Conservation (phyloP, 2,329 filamentous ascomycete genomes). For the Clarireedia homoeocarpa region DNA sequence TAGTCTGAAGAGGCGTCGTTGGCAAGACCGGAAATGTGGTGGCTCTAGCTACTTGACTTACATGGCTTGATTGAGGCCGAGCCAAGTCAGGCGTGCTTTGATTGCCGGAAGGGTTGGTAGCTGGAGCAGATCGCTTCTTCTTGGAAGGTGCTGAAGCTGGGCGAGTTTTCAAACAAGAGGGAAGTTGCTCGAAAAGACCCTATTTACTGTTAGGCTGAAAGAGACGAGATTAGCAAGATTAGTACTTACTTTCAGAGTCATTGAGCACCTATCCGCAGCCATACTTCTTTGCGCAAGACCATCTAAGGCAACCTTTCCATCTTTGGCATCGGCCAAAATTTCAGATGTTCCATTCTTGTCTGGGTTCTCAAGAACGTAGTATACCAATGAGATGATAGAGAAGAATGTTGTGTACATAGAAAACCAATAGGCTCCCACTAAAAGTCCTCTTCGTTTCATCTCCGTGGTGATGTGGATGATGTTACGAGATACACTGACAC, state of each 20-base stretch:
- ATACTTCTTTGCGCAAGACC: slow-evolving; percentile 75
- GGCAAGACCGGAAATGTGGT: slow-evolving; percentile 26
- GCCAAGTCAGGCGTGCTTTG: slow-evolving; percentile 18
- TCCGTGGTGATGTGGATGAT: slow-evolving; percentile 75
- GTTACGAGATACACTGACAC: slow-evolving; percentile 53
- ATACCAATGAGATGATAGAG: slow-evolving; percentile 69
- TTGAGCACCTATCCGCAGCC: slow-evolving; percentile 80
- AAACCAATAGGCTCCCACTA: slow-evolving; percentile 84
- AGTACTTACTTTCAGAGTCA: slow-evolving; percentile 61
- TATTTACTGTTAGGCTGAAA: slow-evolving; percentile 32
- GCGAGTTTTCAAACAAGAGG: slow-evolving; percentile 57
- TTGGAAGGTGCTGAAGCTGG: slow-evolving; percentile 33
- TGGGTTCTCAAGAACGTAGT: slow-evolving; percentile 74
- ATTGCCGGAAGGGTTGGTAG: slow-evolving; percentile 30
- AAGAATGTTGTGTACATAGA: slow-evolving; percentile 80
- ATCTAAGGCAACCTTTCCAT: slow-evolving; percentile 75
- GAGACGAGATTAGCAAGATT: neutral
- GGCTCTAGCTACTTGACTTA: slow-evolving; percentile 13
- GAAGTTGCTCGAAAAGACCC: slow-evolving; percentile 77
- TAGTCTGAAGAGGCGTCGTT: slow-evolving; percentile 19
- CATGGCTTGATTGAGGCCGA: slow-evolving; percentile 10
- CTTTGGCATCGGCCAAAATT: slow-evolving; percentile 75
- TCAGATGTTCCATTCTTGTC: slow-evolving; percentile 68
- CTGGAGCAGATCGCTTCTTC: slow-evolving; percentile 51
- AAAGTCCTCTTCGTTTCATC: slow-evolving; percentile 64